These are phyloP conservation scores for Babesia gibsoni DNA, from an alignment of 169 alveolate genomes.

Conservation along the genomic window DNA sequence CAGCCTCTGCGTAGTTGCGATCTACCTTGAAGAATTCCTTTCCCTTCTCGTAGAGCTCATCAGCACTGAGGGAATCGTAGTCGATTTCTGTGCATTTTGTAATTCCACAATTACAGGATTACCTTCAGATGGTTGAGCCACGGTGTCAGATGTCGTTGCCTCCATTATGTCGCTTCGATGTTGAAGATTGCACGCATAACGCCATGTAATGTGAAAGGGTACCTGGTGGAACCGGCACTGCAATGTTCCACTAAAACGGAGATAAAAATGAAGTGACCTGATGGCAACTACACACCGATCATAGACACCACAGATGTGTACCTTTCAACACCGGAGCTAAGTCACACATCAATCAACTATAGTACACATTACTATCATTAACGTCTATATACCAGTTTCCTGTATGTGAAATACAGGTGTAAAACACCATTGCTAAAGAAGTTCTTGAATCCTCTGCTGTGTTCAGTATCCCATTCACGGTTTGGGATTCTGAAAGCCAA, in stretches of 20 bases:
- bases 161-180: too few relatives aligned
- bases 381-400: slow-evolving; percentile 87
- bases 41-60: slow-evolving; percentile 50
- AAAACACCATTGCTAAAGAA: slow-evolving; percentile 87
- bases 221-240: too few relatives aligned
- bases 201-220: too few relatives aligned
- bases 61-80: slow-evolving; percentile 40
- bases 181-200: too few relatives aligned
- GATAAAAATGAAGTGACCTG: too few relatives aligned
- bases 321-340: too few relatives aligned
- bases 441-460: slow-evolving; percentile 87
- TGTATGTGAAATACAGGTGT: slow-evolving; percentile 88
- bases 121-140: too few relatives aligned
- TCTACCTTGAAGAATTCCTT: slow-evolving; percentile 36
- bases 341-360: neutral
- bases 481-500: slow-evolving; percentile 94
- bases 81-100: slow-evolving; percentile 11
- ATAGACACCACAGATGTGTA: too few relatives aligned
- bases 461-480: slow-evolving; percentile 95
- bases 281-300: too few relatives aligned
- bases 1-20: slow-evolving; percentile 47
- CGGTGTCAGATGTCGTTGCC: too few relatives aligned
- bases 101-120: too few relatives aligned
- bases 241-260: too few relatives aligned
- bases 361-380: slow-evolving; percentile 41